These are phyloP conservation scores for Malassezia brasiliensis DNA, from an alignment of 1,284 basidiomycete genomes.

Conservation along the genomic window DNA sequence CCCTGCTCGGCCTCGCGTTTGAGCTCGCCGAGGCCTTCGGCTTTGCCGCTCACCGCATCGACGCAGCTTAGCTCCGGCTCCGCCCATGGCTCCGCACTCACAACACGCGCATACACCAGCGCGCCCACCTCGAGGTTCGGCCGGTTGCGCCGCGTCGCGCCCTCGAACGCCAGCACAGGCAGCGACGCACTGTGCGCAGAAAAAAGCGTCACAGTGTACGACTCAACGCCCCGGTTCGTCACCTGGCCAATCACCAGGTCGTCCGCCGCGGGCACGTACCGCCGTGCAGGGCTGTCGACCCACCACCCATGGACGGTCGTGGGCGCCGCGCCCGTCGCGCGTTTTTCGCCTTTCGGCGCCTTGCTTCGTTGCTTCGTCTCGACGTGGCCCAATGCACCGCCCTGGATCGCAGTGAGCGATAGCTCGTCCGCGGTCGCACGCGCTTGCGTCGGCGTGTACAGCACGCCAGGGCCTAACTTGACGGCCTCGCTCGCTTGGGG, in stretches of 20 bases:
- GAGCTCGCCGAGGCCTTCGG: conserved; percentile 40
- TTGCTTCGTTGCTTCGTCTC: conserved; percentile 1
- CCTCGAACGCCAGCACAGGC: conserved; percentile 42
- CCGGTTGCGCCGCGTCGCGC: conserved; percentile 43
- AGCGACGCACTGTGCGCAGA: conserved; percentile 30
- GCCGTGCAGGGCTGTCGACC: conserved; percentile 22
- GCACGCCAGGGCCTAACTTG: conserved; percentile 32
- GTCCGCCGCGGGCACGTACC: conserved; percentile 31
- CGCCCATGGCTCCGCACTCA: conserved; percentile 28
- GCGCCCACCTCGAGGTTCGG: conserved; percentile 41
- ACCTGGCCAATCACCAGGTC: conserved; percentile 42
- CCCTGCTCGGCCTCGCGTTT: conserved; percentile 25
- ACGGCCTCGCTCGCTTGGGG: conserved; percentile 8
- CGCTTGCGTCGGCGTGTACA: conserved; percentile 16
- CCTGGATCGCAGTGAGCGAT: conserved; percentile 24
- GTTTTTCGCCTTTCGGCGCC: neutral
- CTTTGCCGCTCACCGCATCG: conserved; percentile 34
- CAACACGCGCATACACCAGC: conserved; percentile 37
- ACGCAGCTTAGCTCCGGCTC: conserved; percentile 45
- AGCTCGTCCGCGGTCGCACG: neutral
- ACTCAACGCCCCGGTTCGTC: conserved; percentile 33
- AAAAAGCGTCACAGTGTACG: conserved; percentile 36
- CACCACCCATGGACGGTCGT: conserved; percentile 20
- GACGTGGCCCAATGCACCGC: conserved; percentile 26
- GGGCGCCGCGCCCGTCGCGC: neutral